Evolutionary conservation across 176 grass and related monocot genomes (phyloP), one percentile per base, ranked within the genome.

Genomic region (Olyra latifolia): DNA sequence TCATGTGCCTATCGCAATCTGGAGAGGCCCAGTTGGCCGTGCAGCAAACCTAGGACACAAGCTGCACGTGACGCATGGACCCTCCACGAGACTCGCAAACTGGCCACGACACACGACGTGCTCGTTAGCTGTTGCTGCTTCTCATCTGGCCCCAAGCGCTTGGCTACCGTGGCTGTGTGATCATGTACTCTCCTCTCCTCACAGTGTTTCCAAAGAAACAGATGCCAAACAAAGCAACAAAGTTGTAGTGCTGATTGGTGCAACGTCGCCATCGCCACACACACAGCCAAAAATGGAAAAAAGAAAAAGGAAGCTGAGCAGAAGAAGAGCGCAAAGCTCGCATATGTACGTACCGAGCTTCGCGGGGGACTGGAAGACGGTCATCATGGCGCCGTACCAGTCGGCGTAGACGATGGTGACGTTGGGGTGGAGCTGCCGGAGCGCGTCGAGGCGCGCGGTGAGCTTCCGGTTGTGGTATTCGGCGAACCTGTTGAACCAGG

Each of bases 391-490:
- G 7, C 63, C 72, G 32, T 94, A 94, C 81, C 93, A 98, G 65
- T 98, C 90, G 15, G 95, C 92, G 69, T 98, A 92, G 63, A 98
- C 82, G 24, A 98, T 82, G 74, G 84, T 89, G 69, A 75, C 88
- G 5, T 66, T 38, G 19, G 92, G 92, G 85, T 94, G 85, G 16
- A 76, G 38, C 10, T 13, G 29, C 23, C 85, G 77, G 72, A 92
- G 80, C 49, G 2, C 52, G 62, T 83, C 66, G 2, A 94, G 59
- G 52, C 93, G 57, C 3, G 50, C 42, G 8, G n/a, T 30, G 46
- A 98, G 89, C 60, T 80, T 20, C n/a, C 6, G 57, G 80, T 94
- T 92, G 69, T 94, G 95, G 83, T 89, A 62, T 63, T 84, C 20
- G 1, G 90, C 77, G 69, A 98, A 94, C 10, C 52, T 22, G 78